phyloP scores from a whole-genome alignment of 2,329 filamentous ascomycete species.

The Penicillium capsulatum region DNA sequence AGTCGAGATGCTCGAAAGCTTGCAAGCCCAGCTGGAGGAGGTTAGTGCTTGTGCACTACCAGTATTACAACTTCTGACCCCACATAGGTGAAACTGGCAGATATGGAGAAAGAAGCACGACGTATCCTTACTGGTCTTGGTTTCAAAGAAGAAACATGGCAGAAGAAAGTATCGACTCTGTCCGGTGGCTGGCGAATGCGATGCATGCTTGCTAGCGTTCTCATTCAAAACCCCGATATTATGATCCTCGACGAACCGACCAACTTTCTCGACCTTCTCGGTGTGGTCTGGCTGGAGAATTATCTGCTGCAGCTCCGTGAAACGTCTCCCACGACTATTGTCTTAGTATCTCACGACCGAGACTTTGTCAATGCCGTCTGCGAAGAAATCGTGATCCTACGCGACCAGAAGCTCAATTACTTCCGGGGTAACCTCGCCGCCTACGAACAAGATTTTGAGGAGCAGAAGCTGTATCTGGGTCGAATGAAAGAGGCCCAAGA shows the following conservation, averaged over 20 bases:
- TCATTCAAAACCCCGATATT: constrained; percentile 71
- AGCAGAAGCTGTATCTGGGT: constrained; percentile 60
- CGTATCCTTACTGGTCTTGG: constrained; percentile 66
- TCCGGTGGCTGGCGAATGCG: constrained; percentile 78
- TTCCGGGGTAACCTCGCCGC: constrained; percentile 71
- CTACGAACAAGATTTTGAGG: constrained; percentile 65
- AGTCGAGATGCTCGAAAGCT: constrained; percentile 62
- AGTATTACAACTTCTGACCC: constrained; percentile 7
- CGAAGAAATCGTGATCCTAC: constrained; percentile 69
- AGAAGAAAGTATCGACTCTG: constrained; percentile 58
- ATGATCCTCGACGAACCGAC: constrained; percentile 83
- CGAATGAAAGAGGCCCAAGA: constrained; percentile 81
- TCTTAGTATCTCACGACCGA: constrained; percentile 80
- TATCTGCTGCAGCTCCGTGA: constrained; percentile 60
- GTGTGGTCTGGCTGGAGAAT: constrained; percentile 78
- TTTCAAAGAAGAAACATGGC: constrained; percentile 61
- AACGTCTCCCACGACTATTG: constrained; percentile 56
- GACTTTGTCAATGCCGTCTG: constrained; percentile 74
- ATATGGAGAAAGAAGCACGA: constrained; percentile 63
- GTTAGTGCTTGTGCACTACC: constrained; percentile 31
- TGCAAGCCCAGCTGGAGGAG: constrained; percentile 65
- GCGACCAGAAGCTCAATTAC: constrained; percentile 65
- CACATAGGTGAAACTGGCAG: constrained; percentile 51
- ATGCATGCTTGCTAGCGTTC: constrained; percentile 58
- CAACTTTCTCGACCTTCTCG: constrained; percentile 77